A percentile compares a stretch with the other conserved stretches of the same genome.
phyloP scores from a whole-genome alignment of 805 yeast species.

The Saccharomyces mikatae region DNA sequence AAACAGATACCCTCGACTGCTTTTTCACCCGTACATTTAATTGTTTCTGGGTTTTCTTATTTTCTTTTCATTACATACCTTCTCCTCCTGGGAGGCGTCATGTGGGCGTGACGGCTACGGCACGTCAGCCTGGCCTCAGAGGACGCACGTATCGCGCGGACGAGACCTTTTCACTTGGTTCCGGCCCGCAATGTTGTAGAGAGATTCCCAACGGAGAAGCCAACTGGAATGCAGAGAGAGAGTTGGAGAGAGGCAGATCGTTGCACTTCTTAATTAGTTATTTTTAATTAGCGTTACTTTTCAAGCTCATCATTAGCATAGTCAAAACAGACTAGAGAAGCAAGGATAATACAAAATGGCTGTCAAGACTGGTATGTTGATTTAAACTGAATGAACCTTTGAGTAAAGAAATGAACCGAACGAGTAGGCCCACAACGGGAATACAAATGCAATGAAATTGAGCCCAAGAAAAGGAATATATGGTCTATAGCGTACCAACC shows the following conservation, averaged over 20 bases:
- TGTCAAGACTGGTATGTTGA: constrained; percentile 46
- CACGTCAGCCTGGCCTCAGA: background rate
- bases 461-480: background rate
- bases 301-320: background rate
- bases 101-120: background rate
- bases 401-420: background rate
- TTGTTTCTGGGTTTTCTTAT: background rate
- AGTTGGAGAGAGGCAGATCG: background rate
- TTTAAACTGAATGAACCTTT: background rate
- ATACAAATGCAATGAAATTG: background rate
- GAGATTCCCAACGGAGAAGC: background rate
- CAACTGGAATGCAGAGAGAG: background rate
- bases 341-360: constrained; percentile 30
- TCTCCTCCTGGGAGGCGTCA: too few species aligned
- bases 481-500: background rate
- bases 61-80: background rate
- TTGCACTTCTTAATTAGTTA: background rate
- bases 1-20: background rate
- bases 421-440: background rate
- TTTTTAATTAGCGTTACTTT: background rate
- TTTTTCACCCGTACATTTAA: background rate
- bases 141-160: background rate
- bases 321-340: background rate
- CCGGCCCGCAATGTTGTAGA: background rate
- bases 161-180: background rate